Conservation (phyloP, 1,284 basidiomycete species). For the Thecaphora frezii region DNA sequence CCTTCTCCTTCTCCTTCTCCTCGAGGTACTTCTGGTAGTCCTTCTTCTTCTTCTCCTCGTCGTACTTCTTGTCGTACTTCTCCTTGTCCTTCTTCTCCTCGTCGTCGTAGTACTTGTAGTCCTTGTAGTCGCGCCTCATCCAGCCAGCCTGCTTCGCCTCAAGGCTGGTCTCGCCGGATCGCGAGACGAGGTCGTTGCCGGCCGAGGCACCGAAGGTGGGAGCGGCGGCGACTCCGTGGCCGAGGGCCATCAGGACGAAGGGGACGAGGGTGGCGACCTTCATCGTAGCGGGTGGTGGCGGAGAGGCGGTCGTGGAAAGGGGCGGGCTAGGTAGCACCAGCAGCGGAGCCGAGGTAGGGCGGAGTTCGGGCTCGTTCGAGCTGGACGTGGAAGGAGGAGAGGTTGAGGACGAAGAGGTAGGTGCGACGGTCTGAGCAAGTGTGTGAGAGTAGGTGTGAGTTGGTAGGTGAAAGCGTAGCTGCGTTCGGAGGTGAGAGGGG, state of each 20-base stretch:
- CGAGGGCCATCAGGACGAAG: slow-evolving; percentile 1
- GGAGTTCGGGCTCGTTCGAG: no score
- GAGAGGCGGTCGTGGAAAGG: no score
- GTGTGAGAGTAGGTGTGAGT: no score
- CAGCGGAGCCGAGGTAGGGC: no score
- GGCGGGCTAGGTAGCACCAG: no score
- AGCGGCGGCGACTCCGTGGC: neutral
- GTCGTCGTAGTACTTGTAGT: neutral
- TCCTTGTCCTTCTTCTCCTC: neutral
- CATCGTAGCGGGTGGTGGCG: neutral
- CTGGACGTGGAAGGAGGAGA: no score
- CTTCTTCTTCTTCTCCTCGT: neutral
- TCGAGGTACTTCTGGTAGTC: neutral
- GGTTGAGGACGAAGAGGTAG: no score
- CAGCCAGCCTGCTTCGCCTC: neutral
- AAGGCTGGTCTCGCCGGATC: neutral
- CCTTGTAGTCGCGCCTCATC: neutral
- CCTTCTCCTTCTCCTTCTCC: neutral
- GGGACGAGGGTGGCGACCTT: slow-evolving; percentile 1
- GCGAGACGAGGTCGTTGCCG: neutral
- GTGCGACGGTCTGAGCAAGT: no score
- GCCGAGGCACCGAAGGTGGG: neutral
- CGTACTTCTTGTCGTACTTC: neutral
- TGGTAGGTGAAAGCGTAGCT: neutral
- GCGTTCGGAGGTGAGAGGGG: no score